Base-by-base conservation (phyloP, 306 rosid genomes). In the Myrica gale region DNA sequence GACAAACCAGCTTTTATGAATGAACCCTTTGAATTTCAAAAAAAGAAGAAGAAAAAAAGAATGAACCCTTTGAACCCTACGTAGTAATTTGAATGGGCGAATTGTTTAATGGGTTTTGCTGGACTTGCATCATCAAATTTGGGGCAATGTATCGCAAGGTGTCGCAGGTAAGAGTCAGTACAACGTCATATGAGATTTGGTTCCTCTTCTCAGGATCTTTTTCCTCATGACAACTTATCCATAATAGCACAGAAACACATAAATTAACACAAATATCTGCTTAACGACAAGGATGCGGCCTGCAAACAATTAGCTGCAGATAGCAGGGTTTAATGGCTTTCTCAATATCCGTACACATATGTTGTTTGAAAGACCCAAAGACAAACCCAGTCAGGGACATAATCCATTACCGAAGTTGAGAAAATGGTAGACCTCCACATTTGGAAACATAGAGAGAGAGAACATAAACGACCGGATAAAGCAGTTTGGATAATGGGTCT, bases 231-330 rank as follows among this genome's bases (percentile, higher is more conserved):
- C 26, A 23, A 23, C 1, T 23, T 23, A 68, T 79, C 87, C 83
- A 57, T 67, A 23, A 32, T 23, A 76, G 78, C 67, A 42, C 65
- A 57, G 41, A 21, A 39, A 50, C 51, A 46, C 72, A 74, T 68
- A 57, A 72, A 74, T 51, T 71, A 74, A 53, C 43, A 37, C 37
- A 75, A 75, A 71, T 56, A 70, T 15, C 76, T 71, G 84, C 74
- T 68, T 72, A 68, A 11, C 4, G 26, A 23, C 11, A 10, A 8
- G 52, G 51, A n/a, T n/a, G n/a, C n/a, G n/a, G n/a, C 26, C 32
- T 26, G 32, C 32, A 26, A 26, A 26, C 32, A 26, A 26, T 26
- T 0, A 26, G 32, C 32, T 26, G 32, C 32, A 26, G 32, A 26
- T 26, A 26, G 32, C 32, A 26, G 32, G 32, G 32, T 26, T 1